Evolutionary conservation across 106 monocot genomes (phyloP), one percentile per base, ranked within the genome.

Genomic region (Dactylorhiza incarnata): DNA sequence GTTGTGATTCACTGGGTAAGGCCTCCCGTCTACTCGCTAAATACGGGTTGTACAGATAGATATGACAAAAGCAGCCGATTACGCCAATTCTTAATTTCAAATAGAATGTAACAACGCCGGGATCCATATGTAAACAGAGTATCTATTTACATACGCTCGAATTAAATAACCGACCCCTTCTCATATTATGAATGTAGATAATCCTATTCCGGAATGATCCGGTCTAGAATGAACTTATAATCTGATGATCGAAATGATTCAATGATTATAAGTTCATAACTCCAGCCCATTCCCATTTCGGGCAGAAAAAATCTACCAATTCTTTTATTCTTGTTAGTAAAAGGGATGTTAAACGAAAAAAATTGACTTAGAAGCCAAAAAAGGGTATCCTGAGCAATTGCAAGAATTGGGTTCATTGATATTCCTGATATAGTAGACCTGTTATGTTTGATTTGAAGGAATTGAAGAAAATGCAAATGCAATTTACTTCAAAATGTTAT

Each of bases 331-430:
- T 15, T 1, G 55, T 19, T 4, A 56, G 55, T 17, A 56, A 56
- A 56, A 56, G 55, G 29, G 55, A n/a, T n/a, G 3, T n/a, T 56
- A 0, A n/a, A 56, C 16, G 4, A n/a, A 54, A 54, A 54, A 16
- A 54, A 54, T 54, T 3, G 16, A 54, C 54, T n/a, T 54, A 54
- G 54, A 54, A 54, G 1, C 54, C n/a, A 54, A 54, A 54, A 54
- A n/a, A 54, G 54, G 54, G 54, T 54, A 54, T 54, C 54, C 54
- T 54, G n/a, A 56, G 55, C 55, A 56, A 56, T 56, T 56, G 55
- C n/a, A n/a, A 56, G 17, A 56, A n/a, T 56, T 56, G 4, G n/a
- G 55, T 56, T 56, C n/a, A 56, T 29, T 2, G 29, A 29, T 29
- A 29, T 29, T 29, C 2, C 2, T 29, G 29, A 2, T 1, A 29